These are phyloP conservation scores for Fonsecaea multimorphosa DNA, from an alignment of 2,329 filamentous ascomycete genomes.

Conservation along the genomic window DNA sequence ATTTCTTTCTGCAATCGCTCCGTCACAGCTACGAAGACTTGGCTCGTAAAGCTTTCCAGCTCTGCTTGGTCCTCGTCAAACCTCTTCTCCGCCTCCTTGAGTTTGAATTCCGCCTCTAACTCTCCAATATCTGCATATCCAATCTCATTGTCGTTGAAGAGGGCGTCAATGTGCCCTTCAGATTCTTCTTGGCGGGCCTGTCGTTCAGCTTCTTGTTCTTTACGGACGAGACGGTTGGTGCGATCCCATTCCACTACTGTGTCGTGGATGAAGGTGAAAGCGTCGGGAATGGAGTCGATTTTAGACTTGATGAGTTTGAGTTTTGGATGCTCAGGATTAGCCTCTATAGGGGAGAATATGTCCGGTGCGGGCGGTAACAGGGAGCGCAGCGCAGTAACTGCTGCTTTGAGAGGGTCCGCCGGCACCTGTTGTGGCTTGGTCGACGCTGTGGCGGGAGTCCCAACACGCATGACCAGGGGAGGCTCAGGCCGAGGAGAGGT, in stretches of 20 bases:
- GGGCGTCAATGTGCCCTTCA: slow-evolving; percentile 58
- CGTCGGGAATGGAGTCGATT: slow-evolving; percentile 43
- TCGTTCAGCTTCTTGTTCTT: slow-evolving; percentile 56
- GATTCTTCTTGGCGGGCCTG: slow-evolving; percentile 58
- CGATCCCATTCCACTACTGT: slow-evolving; percentile 55
- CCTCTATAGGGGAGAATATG: slow-evolving; percentile 14
- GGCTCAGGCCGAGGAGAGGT: slow-evolving; percentile 40
- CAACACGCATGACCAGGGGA: slow-evolving; percentile 45
- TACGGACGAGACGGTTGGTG: slow-evolving; percentile 51
- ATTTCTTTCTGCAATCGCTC: slow-evolving; percentile 58
- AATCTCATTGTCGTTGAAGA: slow-evolving; percentile 64
- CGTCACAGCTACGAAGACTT: slow-evolving; percentile 60
- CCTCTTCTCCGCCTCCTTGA: slow-evolving; percentile 57
- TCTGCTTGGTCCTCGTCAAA: slow-evolving; percentile 61
- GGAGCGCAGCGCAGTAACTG: slow-evolving; percentile 24
- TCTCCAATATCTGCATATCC: slow-evolving; percentile 63
- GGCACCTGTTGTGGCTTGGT: background rate
- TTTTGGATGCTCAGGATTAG: slow-evolving; percentile 22
- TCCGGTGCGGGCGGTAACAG: slow-evolving; percentile 23
- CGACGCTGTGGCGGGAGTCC: slow-evolving; percentile 21
- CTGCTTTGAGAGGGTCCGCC: slow-evolving; percentile 24
- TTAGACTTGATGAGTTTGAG: slow-evolving; percentile 27
- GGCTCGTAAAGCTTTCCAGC: slow-evolving; percentile 56
- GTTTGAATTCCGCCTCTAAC: slow-evolving; percentile 62
- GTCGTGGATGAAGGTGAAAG: slow-evolving; percentile 53